Conservation (phyloP, 1,284 basidiomycete species). For the Agroathelia rolfsii region DNA sequence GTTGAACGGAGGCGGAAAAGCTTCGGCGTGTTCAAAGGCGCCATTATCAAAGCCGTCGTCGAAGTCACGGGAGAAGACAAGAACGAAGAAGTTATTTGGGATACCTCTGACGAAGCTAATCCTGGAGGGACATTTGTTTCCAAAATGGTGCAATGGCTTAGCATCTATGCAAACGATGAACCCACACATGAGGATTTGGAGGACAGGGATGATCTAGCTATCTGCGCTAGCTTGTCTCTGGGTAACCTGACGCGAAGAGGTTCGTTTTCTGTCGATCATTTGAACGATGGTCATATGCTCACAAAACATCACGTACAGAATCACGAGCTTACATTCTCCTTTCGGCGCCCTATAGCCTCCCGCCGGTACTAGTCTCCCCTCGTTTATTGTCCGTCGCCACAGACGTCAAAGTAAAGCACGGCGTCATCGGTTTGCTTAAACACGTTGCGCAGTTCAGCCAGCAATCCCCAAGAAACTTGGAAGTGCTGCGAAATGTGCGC, state of each 20-base stretch:
- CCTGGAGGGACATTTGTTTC: slow-evolving; percentile 66
- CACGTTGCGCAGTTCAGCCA: slow-evolving; percentile 70
- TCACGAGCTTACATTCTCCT: slow-evolving; percentile 53
- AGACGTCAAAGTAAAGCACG: slow-evolving; percentile 80
- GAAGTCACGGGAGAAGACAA: slow-evolving; percentile 76
- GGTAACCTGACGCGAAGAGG: slow-evolving; percentile 77
- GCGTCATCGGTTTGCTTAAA: slow-evolving; percentile 73
- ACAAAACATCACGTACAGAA: slow-evolving; percentile 31
- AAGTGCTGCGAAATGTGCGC: slow-evolving; percentile 51
- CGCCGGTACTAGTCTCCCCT: slow-evolving; percentile 37
- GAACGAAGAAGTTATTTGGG: slow-evolving; percentile 68
- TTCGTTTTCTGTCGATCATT: slow-evolving; percentile 30
- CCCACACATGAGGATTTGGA: slow-evolving; percentile 16
- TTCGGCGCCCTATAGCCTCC: slow-evolving; percentile 42
- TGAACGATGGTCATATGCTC: slow-evolving; percentile 5
- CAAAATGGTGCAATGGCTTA: slow-evolving; percentile 73
- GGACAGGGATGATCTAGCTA: slow-evolving; percentile 65
- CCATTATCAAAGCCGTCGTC: slow-evolving; percentile 76
- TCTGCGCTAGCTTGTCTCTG: slow-evolving; percentile 73
- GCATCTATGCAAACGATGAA: slow-evolving; percentile 33
- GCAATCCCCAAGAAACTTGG: slow-evolving; percentile 52
- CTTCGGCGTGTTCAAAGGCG: slow-evolving; percentile 76
- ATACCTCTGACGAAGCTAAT: slow-evolving; percentile 40
- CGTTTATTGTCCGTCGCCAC: slow-evolving; percentile 39
- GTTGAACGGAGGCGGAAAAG: slow-evolving; percentile 52